Conservation (phyloP, 2,329 filamentous ascomycete species). For the Lomentospora prolificans region DNA sequence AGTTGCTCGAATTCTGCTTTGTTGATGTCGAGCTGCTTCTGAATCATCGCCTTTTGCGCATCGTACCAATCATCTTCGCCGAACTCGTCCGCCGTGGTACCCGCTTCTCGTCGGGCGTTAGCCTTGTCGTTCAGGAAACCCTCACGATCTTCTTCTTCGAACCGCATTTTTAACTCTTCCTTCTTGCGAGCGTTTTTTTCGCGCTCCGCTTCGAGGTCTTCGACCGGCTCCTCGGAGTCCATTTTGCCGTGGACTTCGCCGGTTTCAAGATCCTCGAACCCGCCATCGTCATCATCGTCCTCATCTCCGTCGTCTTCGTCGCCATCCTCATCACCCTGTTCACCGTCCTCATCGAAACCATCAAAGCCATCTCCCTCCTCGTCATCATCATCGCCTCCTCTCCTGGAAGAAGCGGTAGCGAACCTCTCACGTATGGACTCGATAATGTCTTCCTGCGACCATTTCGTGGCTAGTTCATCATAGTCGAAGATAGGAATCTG, state of each 20-base stretch:
- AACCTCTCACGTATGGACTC: conserved; percentile 68
- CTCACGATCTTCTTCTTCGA: conserved; percentile 97
- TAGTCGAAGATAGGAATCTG: conserved; percentile 73
- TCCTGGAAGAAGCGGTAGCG: conserved; percentile 46
- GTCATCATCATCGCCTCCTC: conserved; percentile 33
- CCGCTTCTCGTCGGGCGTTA: conserved; percentile 60
- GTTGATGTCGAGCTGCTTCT: conserved; percentile 96
- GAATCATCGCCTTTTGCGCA: conserved; percentile 83
- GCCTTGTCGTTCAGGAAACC: conserved; percentile 88
- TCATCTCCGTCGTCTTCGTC: conserved; percentile 45
- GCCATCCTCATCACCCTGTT: conserved; percentile 36
- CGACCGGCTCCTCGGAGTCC: conserved; percentile 24
- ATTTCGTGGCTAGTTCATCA: conserved; percentile 70
- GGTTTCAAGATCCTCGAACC: conserved; percentile 77
- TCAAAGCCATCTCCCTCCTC: conserved; percentile 43
- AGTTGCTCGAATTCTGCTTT: conserved; percentile 83
- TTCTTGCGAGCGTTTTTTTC: conserved; percentile 85
- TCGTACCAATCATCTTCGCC: conserved; percentile 99
- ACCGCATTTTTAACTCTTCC: conserved; percentile 86
- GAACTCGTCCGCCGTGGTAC: conserved; percentile 60
- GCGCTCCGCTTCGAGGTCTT: conserved; percentile 74
- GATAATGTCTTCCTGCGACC: conserved; percentile 70
- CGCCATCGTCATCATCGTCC: conserved; percentile 65
- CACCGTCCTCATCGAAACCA: conserved; percentile 42
- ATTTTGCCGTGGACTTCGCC: conserved; percentile 48